Evolutionary conservation across 2,329 filamentous ascomycete species (phyloP).

Genomic region (Trichoderma cornu-damae): DNA sequence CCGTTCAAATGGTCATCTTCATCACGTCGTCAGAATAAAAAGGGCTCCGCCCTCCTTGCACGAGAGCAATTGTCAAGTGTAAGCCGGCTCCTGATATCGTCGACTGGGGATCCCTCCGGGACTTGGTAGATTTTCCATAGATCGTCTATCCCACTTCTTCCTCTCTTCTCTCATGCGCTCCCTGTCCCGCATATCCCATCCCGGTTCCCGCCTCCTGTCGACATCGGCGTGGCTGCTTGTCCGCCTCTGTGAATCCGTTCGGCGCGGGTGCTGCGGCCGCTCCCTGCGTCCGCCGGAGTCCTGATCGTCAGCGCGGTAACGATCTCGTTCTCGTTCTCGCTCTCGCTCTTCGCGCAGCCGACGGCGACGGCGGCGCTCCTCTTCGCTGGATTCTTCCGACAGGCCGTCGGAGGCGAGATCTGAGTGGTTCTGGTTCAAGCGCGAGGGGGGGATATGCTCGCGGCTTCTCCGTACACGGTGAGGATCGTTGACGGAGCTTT

Average conservation of each 20-base stretch:
- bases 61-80: not conserved
- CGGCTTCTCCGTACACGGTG: conserved; percentile 35
- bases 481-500: conserved; percentile 30
- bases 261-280: conserved; percentile 34
- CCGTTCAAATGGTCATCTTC: not conserved
- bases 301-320: conserved; percentile 31
- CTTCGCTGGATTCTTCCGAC: conserved; percentile 34
- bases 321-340: conserved; percentile 29
- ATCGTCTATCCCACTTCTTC: conserved; percentile 35
- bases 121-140: conserved; percentile 29
- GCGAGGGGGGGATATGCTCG: conserved; percentile 39
- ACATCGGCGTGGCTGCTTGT: conserved; percentile 49
- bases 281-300: conserved; percentile 31
- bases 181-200: conserved; percentile 30
- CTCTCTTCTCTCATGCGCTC: conserved; percentile 33
- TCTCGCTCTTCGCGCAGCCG: conserved; percentile 28
- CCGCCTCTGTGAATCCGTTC: conserved; percentile 40
- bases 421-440: conserved; percentile 39
- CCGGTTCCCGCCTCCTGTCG: conserved; percentile 38
- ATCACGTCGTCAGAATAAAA: conserved; percentile 6
- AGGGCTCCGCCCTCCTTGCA: not conserved
- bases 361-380: conserved; percentile 28
- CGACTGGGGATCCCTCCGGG: conserved; percentile 33
- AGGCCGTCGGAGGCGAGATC: conserved; percentile 36
- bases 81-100: conserved; percentile 37